phyloP scores from a whole-genome alignment of 441 rosid species.

The Arabidopsis hybrid region DNA sequence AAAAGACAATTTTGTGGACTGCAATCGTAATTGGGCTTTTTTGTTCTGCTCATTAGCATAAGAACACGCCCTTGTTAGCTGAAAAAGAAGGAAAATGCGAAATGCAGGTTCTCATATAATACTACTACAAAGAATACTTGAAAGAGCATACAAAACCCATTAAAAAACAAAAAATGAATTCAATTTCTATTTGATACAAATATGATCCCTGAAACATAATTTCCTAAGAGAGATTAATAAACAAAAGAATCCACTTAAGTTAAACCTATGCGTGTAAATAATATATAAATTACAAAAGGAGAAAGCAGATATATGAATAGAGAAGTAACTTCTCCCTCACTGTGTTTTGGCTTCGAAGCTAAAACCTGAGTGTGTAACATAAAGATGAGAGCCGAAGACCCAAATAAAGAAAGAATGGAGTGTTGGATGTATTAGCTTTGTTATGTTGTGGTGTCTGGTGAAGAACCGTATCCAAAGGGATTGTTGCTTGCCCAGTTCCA shows the following conservation, averaged over 20 bases:
- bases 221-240: constrained; percentile 34
- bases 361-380: constrained; percentile 24
- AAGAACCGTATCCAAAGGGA: constrained; percentile 81
- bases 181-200: constrained; percentile 33
- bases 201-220: constrained; percentile 10
- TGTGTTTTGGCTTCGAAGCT: constrained; percentile 31
- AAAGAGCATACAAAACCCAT: neutral
- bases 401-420: constrained; percentile 15
- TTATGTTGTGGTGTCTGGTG: constrained; percentile 41
- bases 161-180: neutral
- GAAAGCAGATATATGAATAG: constrained; percentile 29
- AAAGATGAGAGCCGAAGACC: constrained; percentile 13
- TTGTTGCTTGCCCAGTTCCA: constrained; percentile 98
- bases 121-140: neutral
- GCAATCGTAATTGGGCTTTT: neutral
- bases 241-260: constrained; percentile 39
- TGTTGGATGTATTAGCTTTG: constrained; percentile 24
- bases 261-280: constrained; percentile 41
- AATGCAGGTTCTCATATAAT: neutral
- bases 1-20: constrained; percentile 6
- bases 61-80: neutral
- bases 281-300: constrained; percentile 35
- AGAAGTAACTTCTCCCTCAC: constrained; percentile 30
- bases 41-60: neutral
- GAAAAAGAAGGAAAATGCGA: neutral